Evolutionary conservation across 257 asterid genomes (phyloP).

Genomic region (Nicotiana knightiana): DNA sequence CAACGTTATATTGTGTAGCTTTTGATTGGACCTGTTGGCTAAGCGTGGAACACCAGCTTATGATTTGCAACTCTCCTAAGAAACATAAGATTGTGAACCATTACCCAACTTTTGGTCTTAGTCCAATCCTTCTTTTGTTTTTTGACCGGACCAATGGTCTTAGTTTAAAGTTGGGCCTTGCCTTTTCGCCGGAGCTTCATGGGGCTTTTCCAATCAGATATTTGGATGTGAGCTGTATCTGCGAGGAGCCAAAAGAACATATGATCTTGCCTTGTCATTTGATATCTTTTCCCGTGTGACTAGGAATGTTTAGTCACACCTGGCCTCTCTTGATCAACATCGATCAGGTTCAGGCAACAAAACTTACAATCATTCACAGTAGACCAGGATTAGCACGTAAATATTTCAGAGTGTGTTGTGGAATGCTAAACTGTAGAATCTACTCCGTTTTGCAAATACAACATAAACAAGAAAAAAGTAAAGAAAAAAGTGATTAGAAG

Average conservation of each 20-base stretch:
- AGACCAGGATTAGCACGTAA: not conserved
- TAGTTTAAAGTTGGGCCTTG: not conserved
- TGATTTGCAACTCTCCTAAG: not conserved
- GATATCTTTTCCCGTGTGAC: too few species aligned
- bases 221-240: not conserved
- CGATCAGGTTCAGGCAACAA: not conserved
- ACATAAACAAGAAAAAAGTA: not conserved
- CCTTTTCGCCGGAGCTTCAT: not conserved
- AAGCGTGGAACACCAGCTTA: not conserved
- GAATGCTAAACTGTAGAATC: not conserved
- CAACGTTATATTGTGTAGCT: not conserved
- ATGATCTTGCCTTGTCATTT: not conserved
- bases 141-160: not conserved
- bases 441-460: not conserved
- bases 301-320: not conserved
- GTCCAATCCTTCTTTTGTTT: not conserved
- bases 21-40: constrained; percentile 4
- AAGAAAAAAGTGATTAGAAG: not conserved
- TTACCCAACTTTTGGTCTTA: not conserved
- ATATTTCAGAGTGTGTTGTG: not conserved
- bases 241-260: not conserved
- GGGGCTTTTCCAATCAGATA: too few species aligned
- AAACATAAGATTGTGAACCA: not conserved
- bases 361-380: not conserved
- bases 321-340: not conserved